Evolutionary conservation across 2,329 filamentous ascomycete species (phyloP), one percentile per base, ranked within the genome.

Genomic region (Dichotomopilus funicola): DNA sequence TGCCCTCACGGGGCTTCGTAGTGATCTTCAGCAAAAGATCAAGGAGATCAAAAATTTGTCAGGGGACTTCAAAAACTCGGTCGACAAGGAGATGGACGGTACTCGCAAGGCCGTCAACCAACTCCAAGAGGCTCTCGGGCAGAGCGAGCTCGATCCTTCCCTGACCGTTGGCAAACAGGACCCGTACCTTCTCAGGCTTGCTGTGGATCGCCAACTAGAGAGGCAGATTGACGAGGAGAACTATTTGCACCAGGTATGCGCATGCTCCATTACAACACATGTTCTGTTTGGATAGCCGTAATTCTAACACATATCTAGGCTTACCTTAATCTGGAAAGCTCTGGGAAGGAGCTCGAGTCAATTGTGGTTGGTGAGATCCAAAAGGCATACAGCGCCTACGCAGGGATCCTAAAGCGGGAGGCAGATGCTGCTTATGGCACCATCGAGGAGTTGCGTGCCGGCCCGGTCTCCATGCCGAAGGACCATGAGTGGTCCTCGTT

Each of bases 331-430:
- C 79, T 99, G 11, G 94, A 99, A 70, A 89, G 83, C 62, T 97
- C 94, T 12, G 94, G 94, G 2, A 87, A 91, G 58, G 94, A 99
- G 72, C 82, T 99, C 2, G 94, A 99, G 72, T 88, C 90, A 0
- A 97, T 99, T 61, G 90, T 99, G 0, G 90, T 99, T 11, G 90
- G 91, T 62, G 94, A 99, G 72, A 95, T 99, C 43, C 94, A 99
- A 68, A 97, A 97, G 71, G 91, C 94, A 0, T 97, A 96, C 75
- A 96, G 94, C 65, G 91, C 91, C 2, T 90, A 96, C 64, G 89
- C 91, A 31, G 88, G 87, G 52, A 95, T 97, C 61, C 76, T 97
- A 58, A 95, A 92, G 75, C 86, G 91, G 47, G 92, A 97, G 68
- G 88, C 90, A 8, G 91, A 95, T 62, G 85, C 89, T 53, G 83